Percentiles rank a stretch among this genome's conserved stretches.
phyloP scores from a whole-genome alignment of 495 filamentous ascomycete species.

The Delitschia confertaspora region DNA sequence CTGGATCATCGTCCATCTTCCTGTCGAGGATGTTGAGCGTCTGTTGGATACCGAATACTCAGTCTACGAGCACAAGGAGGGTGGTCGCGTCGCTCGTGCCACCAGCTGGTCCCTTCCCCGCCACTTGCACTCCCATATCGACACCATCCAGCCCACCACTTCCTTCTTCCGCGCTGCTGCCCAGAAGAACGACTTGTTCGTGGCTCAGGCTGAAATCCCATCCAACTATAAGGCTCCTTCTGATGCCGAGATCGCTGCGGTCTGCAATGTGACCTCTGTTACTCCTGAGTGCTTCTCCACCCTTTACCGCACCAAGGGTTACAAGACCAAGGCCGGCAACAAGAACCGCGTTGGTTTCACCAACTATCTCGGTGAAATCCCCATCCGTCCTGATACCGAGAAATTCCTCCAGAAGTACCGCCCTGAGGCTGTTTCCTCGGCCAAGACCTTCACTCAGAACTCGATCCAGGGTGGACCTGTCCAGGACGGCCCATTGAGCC shows the following conservation, averaged over 20 bases:
- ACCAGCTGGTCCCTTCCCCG: slow-evolving; percentile 46
- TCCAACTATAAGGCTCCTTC: slow-evolving; percentile 14
- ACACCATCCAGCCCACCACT: slow-evolving; percentile 60
- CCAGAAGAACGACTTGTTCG: slow-evolving; percentile 7
- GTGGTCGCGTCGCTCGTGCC: slow-evolving; percentile 34
- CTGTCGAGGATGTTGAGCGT: slow-evolving; percentile 33
- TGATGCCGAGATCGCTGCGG: slow-evolving; percentile 32
- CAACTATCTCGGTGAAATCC: slow-evolving; percentile 44
- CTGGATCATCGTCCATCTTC: slow-evolving; percentile 36
- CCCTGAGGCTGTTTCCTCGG: slow-evolving; percentile 40
- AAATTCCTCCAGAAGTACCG: slow-evolving; percentile 43
- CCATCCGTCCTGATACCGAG: slow-evolving; percentile 43
- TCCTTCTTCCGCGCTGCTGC: slow-evolving; percentile 43
- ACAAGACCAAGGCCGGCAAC: slow-evolving; percentile 36
- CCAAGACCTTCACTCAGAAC: slow-evolving; percentile 37
- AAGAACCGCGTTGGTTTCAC: slow-evolving; percentile 43
- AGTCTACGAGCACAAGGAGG: slow-evolving; percentile 37
- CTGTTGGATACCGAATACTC: slow-evolving; percentile 41
- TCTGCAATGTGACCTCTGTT: slow-evolving; percentile 45
- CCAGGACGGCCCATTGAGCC: slow-evolving; percentile 34
- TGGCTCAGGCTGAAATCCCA: slow-evolving; percentile 5
- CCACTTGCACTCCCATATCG: slow-evolving; percentile 48
- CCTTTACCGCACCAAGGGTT: slow-evolving; percentile 47
- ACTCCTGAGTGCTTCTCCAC: slow-evolving; percentile 47
- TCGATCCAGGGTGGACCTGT: slow-evolving; percentile 36